Evolutionary conservation across 2,329 filamentous ascomycete genomes (phyloP).

Genomic region (Trichophyton equinum): DNA sequence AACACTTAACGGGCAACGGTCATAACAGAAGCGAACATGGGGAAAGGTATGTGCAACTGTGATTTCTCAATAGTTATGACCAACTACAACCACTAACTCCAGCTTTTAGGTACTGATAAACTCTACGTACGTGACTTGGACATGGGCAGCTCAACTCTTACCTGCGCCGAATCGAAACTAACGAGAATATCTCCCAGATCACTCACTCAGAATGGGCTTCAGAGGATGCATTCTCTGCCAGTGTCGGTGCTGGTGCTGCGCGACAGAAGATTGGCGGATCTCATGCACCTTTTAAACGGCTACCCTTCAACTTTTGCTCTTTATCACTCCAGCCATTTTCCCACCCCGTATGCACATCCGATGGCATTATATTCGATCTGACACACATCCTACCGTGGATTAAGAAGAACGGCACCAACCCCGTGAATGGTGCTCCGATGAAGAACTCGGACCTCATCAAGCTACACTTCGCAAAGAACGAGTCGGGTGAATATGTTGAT

Average conservation of each 20-base stretch:
- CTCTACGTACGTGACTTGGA: slow-evolving; percentile 31
- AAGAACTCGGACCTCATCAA: slow-evolving; percentile 75
- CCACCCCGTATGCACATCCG: slow-evolving; percentile 79
- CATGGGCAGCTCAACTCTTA: slow-evolving; percentile 8
- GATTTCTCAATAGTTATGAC: not conserved
- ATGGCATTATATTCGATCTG: slow-evolving; percentile 87
- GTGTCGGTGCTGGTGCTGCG: slow-evolving; percentile 54
- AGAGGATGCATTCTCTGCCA: slow-evolving; percentile 74
- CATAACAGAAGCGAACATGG: slow-evolving; percentile 9
- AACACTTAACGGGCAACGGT: not conserved
- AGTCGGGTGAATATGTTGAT: slow-evolving; percentile 81
- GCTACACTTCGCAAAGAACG: slow-evolving; percentile 83
- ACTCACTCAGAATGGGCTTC: slow-evolving; percentile 98
- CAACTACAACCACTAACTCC: slow-evolving; percentile 6
- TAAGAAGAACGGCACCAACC: slow-evolving; percentile 85
- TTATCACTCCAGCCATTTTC: slow-evolving; percentile 90
- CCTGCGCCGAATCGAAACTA: slow-evolving; percentile 10
- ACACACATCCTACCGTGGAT: slow-evolving; percentile 92
- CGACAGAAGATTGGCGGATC: slow-evolving; percentile 40
- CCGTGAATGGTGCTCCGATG: slow-evolving; percentile 68
- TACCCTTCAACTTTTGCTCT: slow-evolving; percentile 97
- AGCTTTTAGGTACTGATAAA: slow-evolving; percentile 35
- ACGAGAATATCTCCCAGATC: slow-evolving; percentile 43
- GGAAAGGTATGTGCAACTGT: slow-evolving; percentile 23
- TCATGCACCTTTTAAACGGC: slow-evolving; percentile 62